These are phyloP conservation scores for Baorangia bicolor DNA, from an alignment of 768 basidiomycete genomes.

Conservation along the genomic window DNA sequence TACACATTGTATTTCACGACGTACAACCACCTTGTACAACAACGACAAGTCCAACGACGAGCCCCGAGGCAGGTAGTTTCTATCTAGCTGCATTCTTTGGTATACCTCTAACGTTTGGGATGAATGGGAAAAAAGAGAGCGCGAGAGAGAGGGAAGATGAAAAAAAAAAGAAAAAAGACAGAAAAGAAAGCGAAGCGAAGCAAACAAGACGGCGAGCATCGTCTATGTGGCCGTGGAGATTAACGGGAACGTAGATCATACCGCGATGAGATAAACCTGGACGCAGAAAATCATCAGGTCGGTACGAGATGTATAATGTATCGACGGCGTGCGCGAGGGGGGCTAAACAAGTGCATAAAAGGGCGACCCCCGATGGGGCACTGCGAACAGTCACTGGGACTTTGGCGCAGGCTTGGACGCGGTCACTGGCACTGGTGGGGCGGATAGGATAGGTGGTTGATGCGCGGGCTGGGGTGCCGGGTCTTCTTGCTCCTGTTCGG, in stretches of 20 bases:
- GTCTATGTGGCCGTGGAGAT: conserved; percentile 8
- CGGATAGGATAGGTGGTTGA: conserved; percentile 35
- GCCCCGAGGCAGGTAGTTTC: conserved; percentile 5
- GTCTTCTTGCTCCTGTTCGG: conserved; percentile 5
- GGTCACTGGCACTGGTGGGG: conserved; percentile 29
- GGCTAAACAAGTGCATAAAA: neutral
- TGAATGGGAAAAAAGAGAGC: neutral
- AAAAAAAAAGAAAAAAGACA: no score
- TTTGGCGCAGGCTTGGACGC: conserved; percentile 16
- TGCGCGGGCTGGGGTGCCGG: conserved; percentile 6
- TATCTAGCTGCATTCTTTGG: conserved; percentile 24
- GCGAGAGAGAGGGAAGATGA: neutral
- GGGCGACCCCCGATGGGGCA: neutral
- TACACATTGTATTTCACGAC: conserved; percentile 2
- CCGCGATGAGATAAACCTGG: conserved; percentile 4
- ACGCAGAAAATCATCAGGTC: conserved; percentile 1
- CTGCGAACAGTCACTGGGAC: neutral
- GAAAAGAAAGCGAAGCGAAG: neutral
- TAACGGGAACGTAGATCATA: neutral
- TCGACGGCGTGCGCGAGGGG: neutral
- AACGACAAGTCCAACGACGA: neutral
- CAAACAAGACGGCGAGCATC: neutral
- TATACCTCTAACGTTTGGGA: conserved; percentile 25
- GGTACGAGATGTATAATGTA: neutral
- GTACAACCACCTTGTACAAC: neutral